phyloP scores from a whole-genome alignment of 176 grass and related monocot genomes.

The Hsuehochloa calcarea region DNA sequence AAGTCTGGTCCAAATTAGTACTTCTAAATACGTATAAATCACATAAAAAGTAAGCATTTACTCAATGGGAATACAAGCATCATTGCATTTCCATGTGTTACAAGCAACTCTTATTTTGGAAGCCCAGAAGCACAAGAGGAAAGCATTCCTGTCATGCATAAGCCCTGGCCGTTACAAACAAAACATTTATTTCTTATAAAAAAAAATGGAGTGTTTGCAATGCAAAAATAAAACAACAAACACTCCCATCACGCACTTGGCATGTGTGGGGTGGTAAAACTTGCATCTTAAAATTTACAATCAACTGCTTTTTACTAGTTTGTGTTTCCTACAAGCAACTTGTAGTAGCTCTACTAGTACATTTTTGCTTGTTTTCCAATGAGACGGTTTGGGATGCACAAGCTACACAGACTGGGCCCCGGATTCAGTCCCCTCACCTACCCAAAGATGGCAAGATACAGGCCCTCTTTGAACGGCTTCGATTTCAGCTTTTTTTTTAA shows the following conservation, averaged over 20 bases:
- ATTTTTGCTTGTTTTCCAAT: not conserved
- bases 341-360: not conserved
- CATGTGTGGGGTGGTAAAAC: not conserved
- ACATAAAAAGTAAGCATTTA: not conserved
- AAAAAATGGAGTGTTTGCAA: not conserved
- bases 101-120: not conserved
- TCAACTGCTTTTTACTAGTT: not conserved
- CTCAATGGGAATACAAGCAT: not conserved
- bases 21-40: not conserved
- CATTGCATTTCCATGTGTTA: not conserved
- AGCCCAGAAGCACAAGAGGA: not conserved
- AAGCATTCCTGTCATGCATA: not conserved
- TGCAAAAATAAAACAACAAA: not conserved
- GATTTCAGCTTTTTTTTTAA: no score
- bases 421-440: slow-evolving; percentile 36
- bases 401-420: not conserved
- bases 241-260: not conserved
- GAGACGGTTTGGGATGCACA: not conserved
- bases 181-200: not conserved
- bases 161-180: not conserved
- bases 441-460: not conserved
- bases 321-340: not conserved
- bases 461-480: no score
- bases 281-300: not conserved
- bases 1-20: not conserved